A percentile compares a stretch with the other conserved stretches of the same genome.
Evolutionary conservation across 2,329 filamentous ascomycete genomes (phyloP).

Genomic region (Epichloe festucae): DNA sequence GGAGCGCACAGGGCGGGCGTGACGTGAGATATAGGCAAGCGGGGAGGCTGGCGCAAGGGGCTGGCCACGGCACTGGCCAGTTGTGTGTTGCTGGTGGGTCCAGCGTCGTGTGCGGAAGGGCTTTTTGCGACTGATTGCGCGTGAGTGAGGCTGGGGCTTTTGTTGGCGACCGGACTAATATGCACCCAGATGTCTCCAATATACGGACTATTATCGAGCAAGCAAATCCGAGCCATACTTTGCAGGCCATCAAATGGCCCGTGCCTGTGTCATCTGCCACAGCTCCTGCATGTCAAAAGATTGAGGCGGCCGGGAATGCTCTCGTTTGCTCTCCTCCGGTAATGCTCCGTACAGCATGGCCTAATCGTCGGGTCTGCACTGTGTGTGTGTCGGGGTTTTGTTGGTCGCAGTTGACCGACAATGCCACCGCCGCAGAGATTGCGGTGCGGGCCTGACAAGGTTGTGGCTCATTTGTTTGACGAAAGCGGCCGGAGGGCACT

Average conservation of each 20-base stretch:
- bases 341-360: too few relatives aligned
- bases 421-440: too few relatives aligned
- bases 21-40: constrained; percentile 15
- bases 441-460: too few relatives aligned
- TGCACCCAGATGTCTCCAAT: not conserved
- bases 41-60: constrained; percentile 6
- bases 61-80: constrained; percentile 1
- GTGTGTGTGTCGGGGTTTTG: too few relatives aligned
- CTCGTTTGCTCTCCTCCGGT: too few relatives aligned
- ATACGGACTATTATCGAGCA: not conserved
- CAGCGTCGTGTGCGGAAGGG: constrained; percentile 1
- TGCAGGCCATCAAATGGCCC: not conserved
- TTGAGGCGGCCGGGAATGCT: too few relatives aligned
- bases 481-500: constrained; percentile 1
- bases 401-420: too few relatives aligned
- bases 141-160: not conserved
- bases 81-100: constrained; percentile 3
- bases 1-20: constrained; percentile 7
- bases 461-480: not conserved
- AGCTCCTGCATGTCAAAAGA: too few relatives aligned
- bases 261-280: not conserved
- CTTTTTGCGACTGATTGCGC: not conserved
- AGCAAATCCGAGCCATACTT: not conserved
- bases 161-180: not conserved
- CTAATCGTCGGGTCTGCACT: too few relatives aligned